Evolutionary conservation across 768 basidiomycete genomes (phyloP), one percentile per base, ranked within the genome.

Genomic region (Wakefieldia striispora): DNA sequence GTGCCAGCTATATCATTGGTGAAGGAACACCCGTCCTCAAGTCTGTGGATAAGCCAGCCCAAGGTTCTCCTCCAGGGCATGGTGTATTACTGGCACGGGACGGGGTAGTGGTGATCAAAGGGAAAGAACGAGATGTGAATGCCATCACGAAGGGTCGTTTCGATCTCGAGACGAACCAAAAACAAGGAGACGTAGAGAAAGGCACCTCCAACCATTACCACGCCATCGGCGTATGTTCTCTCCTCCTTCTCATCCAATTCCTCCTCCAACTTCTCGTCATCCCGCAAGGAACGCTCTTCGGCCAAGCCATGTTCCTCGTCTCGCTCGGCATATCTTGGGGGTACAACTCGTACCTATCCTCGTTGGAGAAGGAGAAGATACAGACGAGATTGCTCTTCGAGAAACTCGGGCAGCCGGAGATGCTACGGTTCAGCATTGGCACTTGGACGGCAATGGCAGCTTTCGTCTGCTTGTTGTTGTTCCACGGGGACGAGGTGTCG

Each of bases 311-410:
- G 66, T 71, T 72, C 43, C 45, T 68, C 19, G 6, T 46, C 8
- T 63, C 69, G 7, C 57, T 72, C 39, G 59, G 45, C 5, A 54
- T 57, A 2, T 72, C 69, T 0, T 72, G 71, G 71, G 46, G 17
- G 10, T 68, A 72, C 23, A 72, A 68, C 33, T 58, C 62, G 0
- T 70, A 61, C 40, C 52, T 69, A 4, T 62, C 70, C 4, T 67
- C 63, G 2, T 47, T 75, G 64, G 73, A 77, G 53, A 64, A 55
- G 29, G 57, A 62, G 43, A 64, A 57, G 45, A 54, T 61, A 41
- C 62, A 68, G 40, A 38, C 34, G 14, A 2, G 17, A 0, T 20
- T 65, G 8, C 50, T 68, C 20, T 58, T 52, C 13, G 6, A 43
- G 23, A 47, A 31, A 23, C 56, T 64, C 13, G 51, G 35, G 3